These are phyloP conservation scores for Crithidia fasciculata DNA, from an alignment of 208 protist species.

Conservation along the genomic window DNA sequence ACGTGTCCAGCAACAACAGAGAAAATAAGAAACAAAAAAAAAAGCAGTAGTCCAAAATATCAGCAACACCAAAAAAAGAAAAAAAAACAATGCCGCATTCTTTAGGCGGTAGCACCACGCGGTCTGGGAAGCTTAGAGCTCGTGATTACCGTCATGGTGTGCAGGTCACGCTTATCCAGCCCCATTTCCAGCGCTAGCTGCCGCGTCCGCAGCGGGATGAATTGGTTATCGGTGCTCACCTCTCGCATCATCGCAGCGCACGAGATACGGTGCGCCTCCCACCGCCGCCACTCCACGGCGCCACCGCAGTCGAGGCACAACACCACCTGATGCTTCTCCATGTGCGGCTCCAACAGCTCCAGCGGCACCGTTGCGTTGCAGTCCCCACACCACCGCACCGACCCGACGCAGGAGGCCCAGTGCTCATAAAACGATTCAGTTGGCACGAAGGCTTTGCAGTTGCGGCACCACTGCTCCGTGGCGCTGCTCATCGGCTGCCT, in stretches of 20 bases:
- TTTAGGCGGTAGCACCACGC: background rate
- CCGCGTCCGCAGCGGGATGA: slow-evolving; percentile 84
- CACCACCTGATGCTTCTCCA: slow-evolving; percentile 91
- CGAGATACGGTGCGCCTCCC: slow-evolving; percentile 88
- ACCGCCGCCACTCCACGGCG: slow-evolving; percentile 88
- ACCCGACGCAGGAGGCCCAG: slow-evolving; percentile 74
- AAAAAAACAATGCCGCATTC: background rate
- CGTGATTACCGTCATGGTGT: slow-evolving; percentile 76
- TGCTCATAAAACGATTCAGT: slow-evolving; percentile 72
- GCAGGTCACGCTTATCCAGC: slow-evolving; percentile 88
- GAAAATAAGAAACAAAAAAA: too few relatives aligned
- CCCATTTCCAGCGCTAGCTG: slow-evolving; percentile 87
- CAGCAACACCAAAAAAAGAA: background rate
- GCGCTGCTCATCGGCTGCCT: slow-evolving; percentile 46
- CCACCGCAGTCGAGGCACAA: slow-evolving; percentile 89
- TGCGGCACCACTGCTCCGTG: slow-evolving; percentile 88
- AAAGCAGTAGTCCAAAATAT: too few relatives aligned
- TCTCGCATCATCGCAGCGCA: slow-evolving; percentile 90
- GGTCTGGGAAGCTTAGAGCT: slow-evolving; percentile 68
- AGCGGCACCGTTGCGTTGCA: slow-evolving; percentile 83
- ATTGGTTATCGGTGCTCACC: slow-evolving; percentile 87
- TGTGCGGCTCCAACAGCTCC: slow-evolving; percentile 80
- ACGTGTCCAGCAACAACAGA: too few relatives aligned
- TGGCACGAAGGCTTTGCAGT: slow-evolving; percentile 88
- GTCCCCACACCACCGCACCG: slow-evolving; percentile 87